Conservation (phyloP, 495 filamentous ascomycete genomes). For the Hypoxylon crocopeplum region DNA sequence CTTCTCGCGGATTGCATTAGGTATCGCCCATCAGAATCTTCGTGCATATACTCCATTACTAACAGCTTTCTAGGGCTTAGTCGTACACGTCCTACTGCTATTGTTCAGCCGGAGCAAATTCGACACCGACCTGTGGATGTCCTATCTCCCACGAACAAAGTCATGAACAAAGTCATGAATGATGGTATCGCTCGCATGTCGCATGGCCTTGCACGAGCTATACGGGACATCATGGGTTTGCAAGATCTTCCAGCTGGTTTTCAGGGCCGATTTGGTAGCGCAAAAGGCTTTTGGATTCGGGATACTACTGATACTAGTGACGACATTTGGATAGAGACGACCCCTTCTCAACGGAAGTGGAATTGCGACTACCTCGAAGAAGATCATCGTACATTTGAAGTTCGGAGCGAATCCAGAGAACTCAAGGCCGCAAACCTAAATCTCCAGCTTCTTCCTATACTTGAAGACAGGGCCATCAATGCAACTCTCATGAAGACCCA, state of each 20-base stretch:
- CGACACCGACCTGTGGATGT: slow-evolving; percentile 42
- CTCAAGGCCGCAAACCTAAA: slow-evolving; percentile 73
- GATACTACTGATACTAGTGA: slow-evolving; percentile 54
- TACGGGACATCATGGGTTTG: slow-evolving; percentile 66
- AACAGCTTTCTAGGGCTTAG: slow-evolving; percentile 44
- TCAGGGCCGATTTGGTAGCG: slow-evolving; percentile 81
- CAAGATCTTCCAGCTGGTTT: slow-evolving; percentile 71
- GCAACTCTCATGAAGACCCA: slow-evolving; percentile 55
- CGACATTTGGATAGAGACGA: slow-evolving; percentile 77
- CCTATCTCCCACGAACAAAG: slow-evolving; percentile 44
- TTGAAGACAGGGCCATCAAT: slow-evolving; percentile 69
- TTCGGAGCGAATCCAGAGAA: slow-evolving; percentile 67
- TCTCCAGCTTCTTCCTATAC: slow-evolving; percentile 77
- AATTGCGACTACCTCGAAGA: slow-evolving; percentile 61
- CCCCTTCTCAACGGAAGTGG: slow-evolving; percentile 82
- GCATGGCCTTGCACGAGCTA: slow-evolving; percentile 61
- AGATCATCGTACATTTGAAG: slow-evolving; percentile 71
- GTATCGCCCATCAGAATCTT: slow-evolving; percentile 17
- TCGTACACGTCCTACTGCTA: slow-evolving; percentile 47
- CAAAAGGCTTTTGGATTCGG: slow-evolving; percentile 91
- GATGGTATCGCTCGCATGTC: slow-evolving; percentile 83
- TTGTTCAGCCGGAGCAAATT: slow-evolving; percentile 48
- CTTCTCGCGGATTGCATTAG: slow-evolving; percentile 53
- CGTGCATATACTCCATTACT: background rate
- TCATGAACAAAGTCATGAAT: slow-evolving; percentile 77